phyloP scores from a whole-genome alignment of 768 basidiomycete species.

The Paxillus involutus region DNA sequence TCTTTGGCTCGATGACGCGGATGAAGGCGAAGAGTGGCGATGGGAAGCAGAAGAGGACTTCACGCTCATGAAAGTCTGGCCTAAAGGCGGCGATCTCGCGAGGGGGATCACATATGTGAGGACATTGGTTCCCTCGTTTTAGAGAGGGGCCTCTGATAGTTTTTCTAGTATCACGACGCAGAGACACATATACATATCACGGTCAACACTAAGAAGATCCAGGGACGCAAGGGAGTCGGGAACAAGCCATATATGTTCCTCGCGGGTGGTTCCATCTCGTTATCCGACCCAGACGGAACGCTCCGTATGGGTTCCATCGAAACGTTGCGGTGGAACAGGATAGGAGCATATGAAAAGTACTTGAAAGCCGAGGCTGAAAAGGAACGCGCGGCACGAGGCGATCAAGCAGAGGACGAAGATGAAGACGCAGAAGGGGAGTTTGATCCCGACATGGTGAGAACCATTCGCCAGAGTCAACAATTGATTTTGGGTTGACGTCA shows the following conservation, averaged over 20 bases:
- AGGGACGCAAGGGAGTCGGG: conserved; percentile 53
- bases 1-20: conserved; percentile 28
- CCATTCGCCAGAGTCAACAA: background rate
- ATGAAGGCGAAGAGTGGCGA: conserved; percentile 50
- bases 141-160: background rate
- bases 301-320: conserved; percentile 24
- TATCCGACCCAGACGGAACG: conserved; percentile 21
- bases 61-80: conserved; percentile 59
- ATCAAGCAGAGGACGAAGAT: conserved; percentile 17
- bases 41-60: conserved; percentile 75
- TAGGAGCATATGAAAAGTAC: conserved; percentile 27
- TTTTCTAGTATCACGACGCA: conserved; percentile 50
- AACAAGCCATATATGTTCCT: conserved; percentile 63
- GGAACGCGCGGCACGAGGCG: conserved; percentile 19
- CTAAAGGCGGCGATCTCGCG: conserved; percentile 37
- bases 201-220: conserved; percentile 51
- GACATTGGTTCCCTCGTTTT: conserved; percentile 3
- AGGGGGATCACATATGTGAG: conserved; percentile 65
- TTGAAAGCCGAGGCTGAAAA: conserved; percentile 28
- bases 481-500: background rate
- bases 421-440: conserved; percentile 26
- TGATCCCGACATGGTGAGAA: conserved; percentile 27
- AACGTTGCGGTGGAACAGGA: conserved; percentile 29
- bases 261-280: conserved; percentile 43
- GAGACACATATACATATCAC: conserved; percentile 62